phyloP scores from a whole-genome alignment of 2,329 filamentous ascomycete species.

The Diplodia corticola region DNA sequence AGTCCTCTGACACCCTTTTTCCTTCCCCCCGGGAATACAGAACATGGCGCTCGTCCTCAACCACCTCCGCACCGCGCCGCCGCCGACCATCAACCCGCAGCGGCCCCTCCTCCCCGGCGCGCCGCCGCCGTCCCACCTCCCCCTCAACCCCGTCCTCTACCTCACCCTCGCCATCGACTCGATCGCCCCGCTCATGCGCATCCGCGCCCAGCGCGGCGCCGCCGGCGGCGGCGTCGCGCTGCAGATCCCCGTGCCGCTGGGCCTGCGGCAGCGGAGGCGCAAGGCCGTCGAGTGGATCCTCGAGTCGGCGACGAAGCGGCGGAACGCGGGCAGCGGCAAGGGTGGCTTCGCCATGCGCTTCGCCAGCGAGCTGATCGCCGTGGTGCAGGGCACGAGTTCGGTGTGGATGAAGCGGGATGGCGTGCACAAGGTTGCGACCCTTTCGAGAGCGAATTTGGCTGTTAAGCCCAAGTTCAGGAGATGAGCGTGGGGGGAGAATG shows the following conservation, averaged over 20 bases:
- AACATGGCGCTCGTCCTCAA: conserved; percentile 83
- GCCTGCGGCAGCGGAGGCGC: conserved; percentile 72
- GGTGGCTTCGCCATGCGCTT: conserved; percentile 74
- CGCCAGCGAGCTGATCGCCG: conserved; percentile 81
- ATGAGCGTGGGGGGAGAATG: not conserved
- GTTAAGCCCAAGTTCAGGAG: conserved; percentile 4
- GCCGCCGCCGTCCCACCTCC: conserved; percentile 75
- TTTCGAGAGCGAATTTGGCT: conserved; percentile 67
- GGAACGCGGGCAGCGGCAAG: conserved; percentile 68
- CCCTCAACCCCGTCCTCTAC: conserved; percentile 86
- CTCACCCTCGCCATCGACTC: conserved; percentile 89
- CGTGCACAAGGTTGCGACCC: conserved; percentile 79
- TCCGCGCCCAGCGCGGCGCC: conserved; percentile 72
- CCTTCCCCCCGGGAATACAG: conserved; percentile 56
- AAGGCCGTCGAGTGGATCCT: conserved; percentile 87
- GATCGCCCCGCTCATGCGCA: conserved; percentile 81
- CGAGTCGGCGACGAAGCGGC: conserved; percentile 76
- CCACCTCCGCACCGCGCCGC: conserved; percentile 77
- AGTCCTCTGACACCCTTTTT: not conserved
- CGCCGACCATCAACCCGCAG: conserved; percentile 71
- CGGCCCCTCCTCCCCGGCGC: conserved; percentile 73
- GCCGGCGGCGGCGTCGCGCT: conserved; percentile 84
- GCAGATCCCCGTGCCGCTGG: conserved; percentile 77
- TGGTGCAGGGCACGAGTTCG: conserved; percentile 79
- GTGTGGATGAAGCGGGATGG: conserved; percentile 80